Evolutionary conservation across 2,329 filamentous ascomycete genomes (phyloP).

Genomic region (Aspergillus puulaauensis): DNA sequence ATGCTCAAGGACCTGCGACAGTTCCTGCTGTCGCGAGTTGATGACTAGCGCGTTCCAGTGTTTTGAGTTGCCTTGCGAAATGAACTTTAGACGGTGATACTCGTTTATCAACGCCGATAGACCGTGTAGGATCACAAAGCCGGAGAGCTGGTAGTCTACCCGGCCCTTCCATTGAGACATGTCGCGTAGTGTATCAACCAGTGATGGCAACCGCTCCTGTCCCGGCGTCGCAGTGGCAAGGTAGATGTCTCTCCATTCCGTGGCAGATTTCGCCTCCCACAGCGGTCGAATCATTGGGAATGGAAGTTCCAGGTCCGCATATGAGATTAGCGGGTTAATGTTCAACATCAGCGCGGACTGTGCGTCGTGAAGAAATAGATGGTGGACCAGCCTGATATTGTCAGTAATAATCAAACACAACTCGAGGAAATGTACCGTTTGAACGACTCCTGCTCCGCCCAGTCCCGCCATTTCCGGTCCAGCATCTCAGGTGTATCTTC

Average conservation of each 20-base stretch:
- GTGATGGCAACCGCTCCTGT: conserved; percentile 35
- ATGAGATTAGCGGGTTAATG: conserved; percentile 65
- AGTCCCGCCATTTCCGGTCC: conserved; percentile 64
- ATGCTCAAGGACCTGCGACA: conserved; percentile 58
- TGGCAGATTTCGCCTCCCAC: conserved; percentile 65
- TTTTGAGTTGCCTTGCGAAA: conserved; percentile 42
- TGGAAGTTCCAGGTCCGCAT: conserved; percentile 66
- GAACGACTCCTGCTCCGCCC: conserved; percentile 65
- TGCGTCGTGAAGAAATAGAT: conserved; percentile 64
- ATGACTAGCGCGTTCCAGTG: conserved; percentile 49
- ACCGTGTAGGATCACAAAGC: conserved; percentile 63
- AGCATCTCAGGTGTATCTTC: conserved; percentile 59
- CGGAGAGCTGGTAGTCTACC: conserved; percentile 58
- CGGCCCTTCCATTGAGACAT: conserved; percentile 53
- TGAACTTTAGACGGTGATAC: conserved; percentile 55
- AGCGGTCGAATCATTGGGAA: conserved; percentile 62
- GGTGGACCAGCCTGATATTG: conserved; percentile 54
- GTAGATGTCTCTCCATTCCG: conserved; percentile 64
- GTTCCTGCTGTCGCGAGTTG: conserved; percentile 60
- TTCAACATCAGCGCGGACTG: conserved; percentile 67
- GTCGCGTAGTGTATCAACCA: conserved; percentile 56
- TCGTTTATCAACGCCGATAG: conserved; percentile 68
- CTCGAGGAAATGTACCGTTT: conserved; percentile 50
- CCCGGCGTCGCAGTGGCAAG: conserved; percentile 35
- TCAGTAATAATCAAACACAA: not conserved